phyloP scores from a whole-genome alignment of 805 yeast genomes.

The Yamadazyma sp. region DNA sequence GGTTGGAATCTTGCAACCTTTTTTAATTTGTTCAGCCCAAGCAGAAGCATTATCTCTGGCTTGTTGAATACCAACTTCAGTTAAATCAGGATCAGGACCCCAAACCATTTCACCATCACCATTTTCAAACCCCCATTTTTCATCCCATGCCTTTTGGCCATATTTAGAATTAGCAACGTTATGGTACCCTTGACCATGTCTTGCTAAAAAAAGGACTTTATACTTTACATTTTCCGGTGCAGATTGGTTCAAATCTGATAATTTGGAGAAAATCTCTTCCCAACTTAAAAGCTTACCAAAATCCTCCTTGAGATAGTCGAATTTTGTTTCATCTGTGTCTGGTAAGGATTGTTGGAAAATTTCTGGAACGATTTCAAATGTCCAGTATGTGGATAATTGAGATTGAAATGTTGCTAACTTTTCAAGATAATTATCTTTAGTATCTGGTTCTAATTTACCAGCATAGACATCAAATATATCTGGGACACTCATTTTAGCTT shows the following conservation, averaged over 20 bases:
- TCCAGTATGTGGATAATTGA: slow-evolving; percentile 24
- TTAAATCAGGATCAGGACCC: slow-evolving; percentile 53
- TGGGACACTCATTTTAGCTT: slow-evolving; percentile 15
- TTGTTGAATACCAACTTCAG: slow-evolving; percentile 42
- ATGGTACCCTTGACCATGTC: slow-evolving; percentile 57
- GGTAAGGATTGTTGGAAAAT: slow-evolving; percentile 43
- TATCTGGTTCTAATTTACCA: slow-evolving; percentile 23
- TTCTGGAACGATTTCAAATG: slow-evolving; percentile 38
- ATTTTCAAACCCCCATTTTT: slow-evolving; percentile 39
- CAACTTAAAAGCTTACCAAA: slow-evolving; percentile 42
- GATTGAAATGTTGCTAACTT: slow-evolving; percentile 8
- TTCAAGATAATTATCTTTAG: slow-evolving; percentile 13
- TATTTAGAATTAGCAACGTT: slow-evolving; percentile 45
- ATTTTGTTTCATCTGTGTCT: slow-evolving; percentile 39
- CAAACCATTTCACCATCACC: slow-evolving; percentile 48
- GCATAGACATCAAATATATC: slow-evolving; percentile 27
- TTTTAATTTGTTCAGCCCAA: slow-evolving; percentile 27
- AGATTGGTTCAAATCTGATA: slow-evolving; percentile 32
- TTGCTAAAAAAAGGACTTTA: slow-evolving; percentile 46
- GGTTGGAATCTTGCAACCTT: slow-evolving; percentile 34
- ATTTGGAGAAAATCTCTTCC: slow-evolving; percentile 26
- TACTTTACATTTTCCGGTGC: slow-evolving; percentile 29
- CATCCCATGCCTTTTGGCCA: slow-evolving; percentile 46
- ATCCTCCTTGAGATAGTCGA: slow-evolving; percentile 40
- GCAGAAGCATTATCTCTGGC: slow-evolving; percentile 42